A percentile compares a stretch with the other conserved stretches of the same genome.
phyloP scores from a whole-genome alignment of 2,329 filamentous ascomycete genomes.

The Penicillium fuscoglaucum region DNA sequence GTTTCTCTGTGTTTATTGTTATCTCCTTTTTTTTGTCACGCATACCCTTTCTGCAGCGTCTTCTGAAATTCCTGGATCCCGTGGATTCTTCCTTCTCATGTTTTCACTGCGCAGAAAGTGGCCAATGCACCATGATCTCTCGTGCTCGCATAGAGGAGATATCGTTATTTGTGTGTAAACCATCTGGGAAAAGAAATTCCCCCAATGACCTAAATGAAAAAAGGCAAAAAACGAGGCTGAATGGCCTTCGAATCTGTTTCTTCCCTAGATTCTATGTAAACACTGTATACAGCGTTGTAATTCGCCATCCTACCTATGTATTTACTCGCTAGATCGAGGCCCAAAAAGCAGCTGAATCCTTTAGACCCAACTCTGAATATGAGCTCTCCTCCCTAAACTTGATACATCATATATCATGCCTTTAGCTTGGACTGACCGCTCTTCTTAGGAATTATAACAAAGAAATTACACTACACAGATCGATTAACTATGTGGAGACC shows the following conservation, averaged over 20 bases:
- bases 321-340: background rate
- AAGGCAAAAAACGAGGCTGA: constrained; percentile 25
- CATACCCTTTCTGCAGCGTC: constrained; percentile 27
- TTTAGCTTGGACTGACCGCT: background rate
- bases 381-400: background rate
- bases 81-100: constrained; percentile 14
- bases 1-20: constrained; percentile 20
- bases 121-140: constrained; percentile 2
- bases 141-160: constrained; percentile 5
- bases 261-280: background rate
- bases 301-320: background rate
- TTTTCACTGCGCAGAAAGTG: constrained; percentile 9
- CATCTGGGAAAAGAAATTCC: constrained; percentile 15
- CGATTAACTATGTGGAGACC: background rate
- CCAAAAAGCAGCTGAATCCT: background rate
- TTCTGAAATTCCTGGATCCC: constrained; percentile 20
- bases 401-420: background rate
- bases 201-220: constrained; percentile 21
- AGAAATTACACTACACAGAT: background rate
- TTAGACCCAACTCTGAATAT: background rate
- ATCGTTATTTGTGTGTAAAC: constrained; percentile 16
- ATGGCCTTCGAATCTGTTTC: constrained; percentile 12
- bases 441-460: background rate
- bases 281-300: background rate
- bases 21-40: constrained; percentile 13